Percentiles rank a stretch among this genome's conserved stretches.
Evolutionary conservation across 2,329 filamentous ascomycete genomes (phyloP).

Genomic region (Coleophoma eucalyptorum): DNA sequence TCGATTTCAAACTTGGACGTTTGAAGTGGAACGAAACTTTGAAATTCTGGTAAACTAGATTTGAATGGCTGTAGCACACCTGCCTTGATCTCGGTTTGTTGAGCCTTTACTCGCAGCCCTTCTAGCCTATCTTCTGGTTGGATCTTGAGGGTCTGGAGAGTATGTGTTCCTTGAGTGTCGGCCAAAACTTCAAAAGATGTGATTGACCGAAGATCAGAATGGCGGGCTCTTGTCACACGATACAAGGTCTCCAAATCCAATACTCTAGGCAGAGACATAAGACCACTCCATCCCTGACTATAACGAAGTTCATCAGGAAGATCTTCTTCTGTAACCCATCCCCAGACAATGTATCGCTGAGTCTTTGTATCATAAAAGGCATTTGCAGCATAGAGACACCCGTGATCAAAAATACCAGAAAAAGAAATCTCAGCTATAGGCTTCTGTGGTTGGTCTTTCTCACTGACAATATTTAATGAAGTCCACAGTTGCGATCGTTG

Average conservation of each 20-base stretch:
- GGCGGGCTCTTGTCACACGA: neutral
- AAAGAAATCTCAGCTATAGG: slow-evolving; percentile 3
- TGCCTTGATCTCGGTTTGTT: no score
- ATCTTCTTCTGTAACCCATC: slow-evolving; percentile 11
- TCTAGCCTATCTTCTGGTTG: neutral
- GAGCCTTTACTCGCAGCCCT: no score
- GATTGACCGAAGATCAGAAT: neutral
- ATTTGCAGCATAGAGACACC: slow-evolving; percentile 10
- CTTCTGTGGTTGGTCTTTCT: slow-evolving; percentile 1
- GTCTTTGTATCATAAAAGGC: slow-evolving; percentile 5
- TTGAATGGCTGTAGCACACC: no score
- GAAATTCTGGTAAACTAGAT: no score
- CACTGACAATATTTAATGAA: slow-evolving; percentile 2
- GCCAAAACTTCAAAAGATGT: neutral
- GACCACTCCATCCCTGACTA: slow-evolving; percentile 7
- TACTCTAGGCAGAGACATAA: slow-evolving; percentile 3
- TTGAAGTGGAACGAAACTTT: no score
- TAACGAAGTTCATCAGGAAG: neutral
- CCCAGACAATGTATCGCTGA: slow-evolving; percentile 4
- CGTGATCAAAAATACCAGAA: slow-evolving; percentile 14
- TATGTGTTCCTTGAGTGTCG: neutral
- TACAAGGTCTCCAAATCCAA: neutral
- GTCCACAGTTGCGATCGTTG: no score
- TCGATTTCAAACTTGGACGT: no score
- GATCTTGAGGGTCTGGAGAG: neutral